phyloP scores from a whole-genome alignment of 2,329 filamentous ascomycete genomes.

The Tricladium varicosporioides region DNA sequence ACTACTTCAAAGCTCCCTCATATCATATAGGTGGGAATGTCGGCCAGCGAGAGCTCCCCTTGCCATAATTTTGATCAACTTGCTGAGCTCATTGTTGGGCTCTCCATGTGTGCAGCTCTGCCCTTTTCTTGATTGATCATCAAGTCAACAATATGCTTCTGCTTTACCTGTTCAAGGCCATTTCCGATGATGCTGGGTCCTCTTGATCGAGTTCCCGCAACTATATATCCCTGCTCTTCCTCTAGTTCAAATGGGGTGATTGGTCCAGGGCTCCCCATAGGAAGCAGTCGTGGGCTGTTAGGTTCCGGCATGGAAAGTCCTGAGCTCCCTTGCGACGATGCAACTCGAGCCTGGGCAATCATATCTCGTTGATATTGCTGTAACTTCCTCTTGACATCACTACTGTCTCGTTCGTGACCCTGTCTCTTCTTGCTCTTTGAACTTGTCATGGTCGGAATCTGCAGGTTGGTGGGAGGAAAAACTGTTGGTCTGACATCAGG shows the following conservation, averaged over 20 bases:
- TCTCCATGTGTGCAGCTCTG: not conserved
- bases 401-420: slow-evolving; percentile 39
- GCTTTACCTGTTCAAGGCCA: slow-evolving; percentile 6
- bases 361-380: slow-evolving; percentile 61
- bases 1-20: not conserved
- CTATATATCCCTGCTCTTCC: slow-evolving; percentile 31
- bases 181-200: not conserved
- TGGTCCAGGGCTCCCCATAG: slow-evolving; percentile 57
- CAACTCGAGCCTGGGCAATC: slow-evolving; percentile 55
- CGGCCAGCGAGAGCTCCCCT: not conserved
- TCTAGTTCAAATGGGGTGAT: slow-evolving; percentile 61
- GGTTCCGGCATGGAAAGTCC: slow-evolving; percentile 42
- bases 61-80: not conserved
- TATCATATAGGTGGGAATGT: not conserved
- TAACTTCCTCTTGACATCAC: slow-evolving; percentile 50
- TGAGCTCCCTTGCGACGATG: slow-evolving; percentile 29
- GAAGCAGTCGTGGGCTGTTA: slow-evolving; percentile 47
- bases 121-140: slow-evolving; percentile 9
- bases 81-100: not conserved
- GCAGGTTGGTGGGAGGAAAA: slow-evolving; percentile 30
- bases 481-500: slow-evolving; percentile 16
- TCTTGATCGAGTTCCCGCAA: slow-evolving; percentile 19
- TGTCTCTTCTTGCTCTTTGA: slow-evolving; percentile 32
- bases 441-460: slow-evolving; percentile 30
- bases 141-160: slow-evolving; percentile 5